Evolutionary conservation across 768 basidiomycete species (phyloP).

Genomic region (Podaxis pistillaris): DNA sequence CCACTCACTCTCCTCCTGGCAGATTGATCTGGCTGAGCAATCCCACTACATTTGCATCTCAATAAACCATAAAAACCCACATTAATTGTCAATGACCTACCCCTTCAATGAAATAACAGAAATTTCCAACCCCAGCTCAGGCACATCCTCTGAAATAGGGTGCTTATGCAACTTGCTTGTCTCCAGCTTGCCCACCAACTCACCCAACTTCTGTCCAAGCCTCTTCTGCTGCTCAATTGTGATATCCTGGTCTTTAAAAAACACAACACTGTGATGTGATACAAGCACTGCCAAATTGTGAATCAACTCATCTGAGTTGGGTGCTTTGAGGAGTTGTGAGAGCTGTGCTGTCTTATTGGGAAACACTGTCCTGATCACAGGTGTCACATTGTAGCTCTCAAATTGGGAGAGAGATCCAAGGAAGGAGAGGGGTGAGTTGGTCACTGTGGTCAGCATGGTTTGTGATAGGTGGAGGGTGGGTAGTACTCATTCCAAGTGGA

Average conservation of each 20-base stretch:
- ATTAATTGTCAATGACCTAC: conserved; percentile 22
- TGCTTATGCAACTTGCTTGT: conserved; percentile 51
- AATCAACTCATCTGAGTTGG: conserved; percentile 48
- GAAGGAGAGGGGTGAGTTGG: conserved; percentile 16
- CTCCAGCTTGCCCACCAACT: conserved; percentile 45
- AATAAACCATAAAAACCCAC: neutral
- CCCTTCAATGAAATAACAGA: conserved; percentile 47
- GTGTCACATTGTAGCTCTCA: conserved; percentile 41
- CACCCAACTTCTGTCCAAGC: conserved; percentile 47
- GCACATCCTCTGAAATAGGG: conserved; percentile 48
- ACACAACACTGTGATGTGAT: conserved; percentile 60
- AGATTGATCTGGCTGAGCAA: conserved; percentile 33
- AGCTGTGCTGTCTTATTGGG: conserved; percentile 42
- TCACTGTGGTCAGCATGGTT: neutral
- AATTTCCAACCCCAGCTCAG: conserved; percentile 52
- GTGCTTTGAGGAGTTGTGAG: conserved; percentile 38
- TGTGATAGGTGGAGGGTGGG: neutral
- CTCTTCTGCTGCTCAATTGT: conserved; percentile 47
- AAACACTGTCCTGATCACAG: conserved; percentile 56
- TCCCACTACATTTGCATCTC: conserved; percentile 29
- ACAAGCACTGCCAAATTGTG: conserved; percentile 53
- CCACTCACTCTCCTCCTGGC: conserved; percentile 34
- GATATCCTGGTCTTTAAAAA: conserved; percentile 58
- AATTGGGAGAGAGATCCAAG: conserved; percentile 35
- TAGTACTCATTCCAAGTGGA: too few species aligned